phyloP scores from a whole-genome alignment of 169 alveolate species.

The Eimeria praecox region DNA sequence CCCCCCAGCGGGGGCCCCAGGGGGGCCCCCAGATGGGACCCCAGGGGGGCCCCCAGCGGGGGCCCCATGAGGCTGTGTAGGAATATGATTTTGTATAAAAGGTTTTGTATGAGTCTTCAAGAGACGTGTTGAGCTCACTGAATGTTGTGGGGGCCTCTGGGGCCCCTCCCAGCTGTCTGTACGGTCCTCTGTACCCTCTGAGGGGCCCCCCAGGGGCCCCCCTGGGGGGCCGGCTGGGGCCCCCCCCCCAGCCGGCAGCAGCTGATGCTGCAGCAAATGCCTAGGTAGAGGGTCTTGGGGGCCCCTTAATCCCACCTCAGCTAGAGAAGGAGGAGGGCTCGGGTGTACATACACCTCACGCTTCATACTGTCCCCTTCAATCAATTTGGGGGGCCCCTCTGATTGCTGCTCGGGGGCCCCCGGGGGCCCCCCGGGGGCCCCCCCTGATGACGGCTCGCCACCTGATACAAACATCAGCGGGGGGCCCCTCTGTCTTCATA shows the following conservation, averaged over 20 bases:
- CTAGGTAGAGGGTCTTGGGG: not conserved
- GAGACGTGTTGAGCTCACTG: not conserved
- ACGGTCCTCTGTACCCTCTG: not conserved
- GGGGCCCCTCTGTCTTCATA: not conserved
- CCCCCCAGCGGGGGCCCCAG: not conserved
- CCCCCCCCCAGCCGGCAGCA: not conserved
- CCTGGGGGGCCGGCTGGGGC: not conserved
- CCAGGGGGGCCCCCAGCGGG: not conserved
- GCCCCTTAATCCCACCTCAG: not conserved
- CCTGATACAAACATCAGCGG: not conserved
- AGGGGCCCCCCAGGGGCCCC: conserved; percentile 27
- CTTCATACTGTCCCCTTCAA: not conserved
- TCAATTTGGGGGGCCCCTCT: not conserved
- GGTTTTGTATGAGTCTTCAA: not conserved
- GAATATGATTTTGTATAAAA: too few species aligned
- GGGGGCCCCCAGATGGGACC: not conserved
- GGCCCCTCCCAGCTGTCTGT: not conserved
- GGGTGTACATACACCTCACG: not conserved
- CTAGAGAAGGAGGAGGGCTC: not conserved
- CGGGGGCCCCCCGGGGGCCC: conserved; percentile 29
- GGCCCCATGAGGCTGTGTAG: too few species aligned
- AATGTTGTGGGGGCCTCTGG: not conserved
- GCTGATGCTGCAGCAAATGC: not conserved
- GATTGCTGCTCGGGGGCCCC: not conserved
- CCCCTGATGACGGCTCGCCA: not conserved